Evolutionary conservation across 768 basidiomycete genomes (phyloP).

Genomic region (Leccinum broughii): DNA sequence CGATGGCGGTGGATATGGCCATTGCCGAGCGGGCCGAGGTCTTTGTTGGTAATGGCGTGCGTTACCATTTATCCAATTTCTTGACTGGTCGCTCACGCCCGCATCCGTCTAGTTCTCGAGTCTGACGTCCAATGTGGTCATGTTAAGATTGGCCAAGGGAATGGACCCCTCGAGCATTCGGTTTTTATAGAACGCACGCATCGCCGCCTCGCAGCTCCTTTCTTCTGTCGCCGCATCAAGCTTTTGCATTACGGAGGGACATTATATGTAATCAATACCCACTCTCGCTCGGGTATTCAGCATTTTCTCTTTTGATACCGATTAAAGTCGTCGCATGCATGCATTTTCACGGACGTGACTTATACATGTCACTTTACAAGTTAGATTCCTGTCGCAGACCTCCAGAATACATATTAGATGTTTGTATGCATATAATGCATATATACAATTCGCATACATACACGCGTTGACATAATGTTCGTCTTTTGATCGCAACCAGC

Average conservation of each 20-base stretch:
- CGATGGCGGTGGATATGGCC: conserved; percentile 60
- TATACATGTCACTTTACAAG: no score
- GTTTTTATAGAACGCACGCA: conserved; percentile 36
- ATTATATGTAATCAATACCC: background rate
- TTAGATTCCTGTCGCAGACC: no score
- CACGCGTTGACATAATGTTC: no score
- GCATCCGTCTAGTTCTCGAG: conserved; percentile 43
- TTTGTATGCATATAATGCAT: no score
- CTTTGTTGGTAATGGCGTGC: conserved; percentile 61
- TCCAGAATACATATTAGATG: no score
- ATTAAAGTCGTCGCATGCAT: no score
- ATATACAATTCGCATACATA: no score
- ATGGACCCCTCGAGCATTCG: conserved; percentile 39
- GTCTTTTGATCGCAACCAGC: no score
- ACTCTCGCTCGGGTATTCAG: no score
- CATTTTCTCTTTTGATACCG: background rate
- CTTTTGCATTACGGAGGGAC: background rate
- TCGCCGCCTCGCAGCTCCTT: no score
- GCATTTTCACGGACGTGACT: no score
- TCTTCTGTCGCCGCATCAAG: background rate
- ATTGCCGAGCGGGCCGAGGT: conserved; percentile 58
- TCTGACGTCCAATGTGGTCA: conserved; percentile 49
- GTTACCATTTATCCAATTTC: conserved; percentile 17
- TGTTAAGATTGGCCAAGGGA: conserved; percentile 48
- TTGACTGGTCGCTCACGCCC: background rate